phyloP scores from a whole-genome alignment of 78 protist genomes.

The Dictyostelium intermedium region DNA sequence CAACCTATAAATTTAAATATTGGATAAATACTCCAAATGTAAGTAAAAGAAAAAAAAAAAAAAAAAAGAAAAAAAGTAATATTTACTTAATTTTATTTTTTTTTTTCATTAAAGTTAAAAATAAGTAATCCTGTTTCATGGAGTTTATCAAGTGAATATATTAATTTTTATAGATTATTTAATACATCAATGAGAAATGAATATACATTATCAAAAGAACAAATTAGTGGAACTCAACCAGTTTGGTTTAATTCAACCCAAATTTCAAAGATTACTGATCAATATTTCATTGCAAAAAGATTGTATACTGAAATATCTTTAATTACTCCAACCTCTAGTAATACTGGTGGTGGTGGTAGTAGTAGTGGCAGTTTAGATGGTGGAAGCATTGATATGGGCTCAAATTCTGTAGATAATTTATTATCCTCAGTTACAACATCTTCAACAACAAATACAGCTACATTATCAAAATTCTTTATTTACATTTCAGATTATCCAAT shows the following conservation, averaged over 20 bases:
- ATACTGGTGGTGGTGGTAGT: not conserved
- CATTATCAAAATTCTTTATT: not conserved
- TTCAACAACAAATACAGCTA: not conserved
- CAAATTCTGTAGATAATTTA: not conserved
- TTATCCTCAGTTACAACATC: not conserved
- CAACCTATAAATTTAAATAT: not conserved
- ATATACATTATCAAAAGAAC: not conserved
- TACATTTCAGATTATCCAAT: not conserved
- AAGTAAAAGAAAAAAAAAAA: not conserved
- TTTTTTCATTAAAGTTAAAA: conserved; percentile 11
- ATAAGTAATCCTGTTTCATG: conserved; percentile 29
- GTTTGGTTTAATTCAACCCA: conserved; percentile 32
- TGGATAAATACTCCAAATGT: conserved; percentile 52
- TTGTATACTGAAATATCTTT: conserved; percentile 20
- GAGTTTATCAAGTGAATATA: not conserved
- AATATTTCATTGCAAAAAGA: conserved; percentile 49
- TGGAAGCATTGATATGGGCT: not conserved
- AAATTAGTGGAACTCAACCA: not conserved
- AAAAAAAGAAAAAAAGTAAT: too few species aligned
- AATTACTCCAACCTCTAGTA: not conserved
- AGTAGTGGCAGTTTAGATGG: not conserved
- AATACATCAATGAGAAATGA: not conserved
- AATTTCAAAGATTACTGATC: not conserved
- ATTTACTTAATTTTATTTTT: too few species aligned
- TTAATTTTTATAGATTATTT: conserved; percentile 32